Conservation (phyloP, 768 basidiomycete species). For the Leccinum truebloodii region DNA sequence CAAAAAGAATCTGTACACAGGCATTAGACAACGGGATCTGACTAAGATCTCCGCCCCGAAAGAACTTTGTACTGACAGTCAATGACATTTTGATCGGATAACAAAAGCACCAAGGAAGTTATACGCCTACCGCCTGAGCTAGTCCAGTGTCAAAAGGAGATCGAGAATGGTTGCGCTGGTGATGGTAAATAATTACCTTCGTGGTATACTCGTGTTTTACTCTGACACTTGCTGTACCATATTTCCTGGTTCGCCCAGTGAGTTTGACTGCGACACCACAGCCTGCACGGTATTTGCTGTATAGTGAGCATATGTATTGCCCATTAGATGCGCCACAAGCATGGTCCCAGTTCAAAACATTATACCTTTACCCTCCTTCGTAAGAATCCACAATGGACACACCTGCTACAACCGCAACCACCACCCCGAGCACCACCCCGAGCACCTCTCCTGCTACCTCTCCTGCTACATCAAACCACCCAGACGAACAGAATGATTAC, state of each 20-base stretch:
- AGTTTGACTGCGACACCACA: neutral
- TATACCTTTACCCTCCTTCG: neutral
- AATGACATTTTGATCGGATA: slow-evolving; percentile 39
- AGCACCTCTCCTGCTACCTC: neutral
- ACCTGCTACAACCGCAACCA: neutral
- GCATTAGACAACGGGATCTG: no score
- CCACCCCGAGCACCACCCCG: neutral
- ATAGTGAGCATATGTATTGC: neutral
- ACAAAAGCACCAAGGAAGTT: neutral
- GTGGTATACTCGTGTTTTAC: neutral
- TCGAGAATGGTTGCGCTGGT: slow-evolving; percentile 1
- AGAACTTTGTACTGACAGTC: no score
- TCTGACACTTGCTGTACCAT: slow-evolving; percentile 2
- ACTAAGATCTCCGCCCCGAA: no score
- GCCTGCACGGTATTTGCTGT: neutral
- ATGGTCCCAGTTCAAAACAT: neutral
- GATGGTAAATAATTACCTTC: neutral
- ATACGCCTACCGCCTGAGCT: neutral
- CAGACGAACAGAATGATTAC: neutral
- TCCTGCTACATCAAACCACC: neutral
- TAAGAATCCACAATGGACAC: neutral
- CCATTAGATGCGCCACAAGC: neutral
- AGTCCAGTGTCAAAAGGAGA: neutral
- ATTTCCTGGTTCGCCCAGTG: neutral
- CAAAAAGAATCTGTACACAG: no score